A percentile compares a stretch with the other conserved stretches of the same genome.
phyloP scores from a whole-genome alignment of 164 flowering plant genomes.

The Macadamia integrifolia region DNA sequence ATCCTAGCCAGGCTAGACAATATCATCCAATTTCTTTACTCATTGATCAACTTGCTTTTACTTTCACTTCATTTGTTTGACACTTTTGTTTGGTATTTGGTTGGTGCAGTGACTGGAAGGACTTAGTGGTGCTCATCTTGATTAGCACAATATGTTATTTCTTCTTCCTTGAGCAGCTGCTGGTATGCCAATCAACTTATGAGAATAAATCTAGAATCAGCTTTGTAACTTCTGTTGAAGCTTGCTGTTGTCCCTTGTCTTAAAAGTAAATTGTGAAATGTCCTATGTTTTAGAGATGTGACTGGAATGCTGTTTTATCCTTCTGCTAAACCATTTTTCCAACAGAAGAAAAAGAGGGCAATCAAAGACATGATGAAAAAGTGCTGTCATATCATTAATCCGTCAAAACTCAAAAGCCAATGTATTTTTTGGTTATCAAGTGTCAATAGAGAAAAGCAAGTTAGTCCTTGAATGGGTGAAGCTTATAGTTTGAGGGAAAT shows the following conservation, averaged over 20 bases:
- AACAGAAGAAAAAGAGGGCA: too few relatives aligned
- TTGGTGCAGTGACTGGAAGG: conserved; percentile 80
- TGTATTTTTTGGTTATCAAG: too few relatives aligned
- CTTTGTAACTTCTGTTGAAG: neutral
- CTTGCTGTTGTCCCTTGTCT: neutral
- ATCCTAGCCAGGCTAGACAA: neutral
- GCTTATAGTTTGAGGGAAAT: too few relatives aligned
- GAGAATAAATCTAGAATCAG: neutral
- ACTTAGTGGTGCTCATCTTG: conserved; percentile 75
- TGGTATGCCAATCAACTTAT: conserved; percentile 45
- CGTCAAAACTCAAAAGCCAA: too few relatives aligned
- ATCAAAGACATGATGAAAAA: too few relatives aligned
- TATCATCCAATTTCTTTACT: neutral
- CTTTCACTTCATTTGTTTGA: neutral
- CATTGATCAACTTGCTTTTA: neutral
- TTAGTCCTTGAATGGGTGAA: too few relatives aligned
- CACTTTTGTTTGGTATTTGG: conserved; percentile 3
- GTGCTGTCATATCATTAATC: too few relatives aligned
- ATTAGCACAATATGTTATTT: conserved; percentile 90
- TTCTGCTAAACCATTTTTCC: too few relatives aligned
- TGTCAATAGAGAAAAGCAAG: too few relatives aligned
- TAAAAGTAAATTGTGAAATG: too few relatives aligned
- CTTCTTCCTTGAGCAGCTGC: conserved; percentile 93
- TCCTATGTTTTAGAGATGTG: too few relatives aligned
- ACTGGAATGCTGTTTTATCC: too few relatives aligned